Conservation (phyloP, 2,329 filamentous ascomycete species). For the Myriangium duriaei region DNA sequence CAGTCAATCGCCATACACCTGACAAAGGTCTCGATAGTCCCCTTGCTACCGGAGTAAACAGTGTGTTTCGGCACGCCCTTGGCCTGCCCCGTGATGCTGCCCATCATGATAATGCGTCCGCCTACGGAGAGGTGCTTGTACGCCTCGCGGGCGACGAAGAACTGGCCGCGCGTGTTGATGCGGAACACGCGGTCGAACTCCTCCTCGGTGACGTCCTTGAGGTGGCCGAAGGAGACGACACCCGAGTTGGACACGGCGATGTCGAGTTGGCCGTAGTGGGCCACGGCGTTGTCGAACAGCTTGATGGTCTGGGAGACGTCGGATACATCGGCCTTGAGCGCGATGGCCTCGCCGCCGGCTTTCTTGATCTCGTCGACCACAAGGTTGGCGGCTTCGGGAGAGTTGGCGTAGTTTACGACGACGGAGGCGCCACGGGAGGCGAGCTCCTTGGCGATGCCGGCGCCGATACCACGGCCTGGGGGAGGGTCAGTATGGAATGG, state of each 20-base stretch:
- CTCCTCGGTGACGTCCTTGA: constrained; percentile 42
- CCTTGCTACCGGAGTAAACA: constrained; percentile 42
- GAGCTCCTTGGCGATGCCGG: constrained; percentile 54
- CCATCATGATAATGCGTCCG: constrained; percentile 43
- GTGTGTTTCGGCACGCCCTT: constrained; percentile 44
- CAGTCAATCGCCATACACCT: constrained; percentile 43
- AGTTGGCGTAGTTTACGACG: constrained; percentile 57
- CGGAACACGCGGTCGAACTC: constrained; percentile 47
- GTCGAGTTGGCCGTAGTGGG: constrained; percentile 53
- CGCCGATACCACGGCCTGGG: constrained; percentile 51
- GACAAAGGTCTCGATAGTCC: constrained; percentile 42
- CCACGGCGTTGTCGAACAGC: constrained; percentile 51
- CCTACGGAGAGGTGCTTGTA: constrained; percentile 41
- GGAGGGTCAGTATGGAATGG: no score
- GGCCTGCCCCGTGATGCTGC: constrained; percentile 44
- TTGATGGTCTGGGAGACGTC: constrained; percentile 49
- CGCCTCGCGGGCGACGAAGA: constrained; percentile 48
- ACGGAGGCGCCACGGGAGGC: constrained; percentile 53
- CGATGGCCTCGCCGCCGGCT: constrained; percentile 47
- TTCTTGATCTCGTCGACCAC: constrained; percentile 55
- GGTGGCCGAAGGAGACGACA: constrained; percentile 41
- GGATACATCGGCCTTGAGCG: constrained; percentile 56
- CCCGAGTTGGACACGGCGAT: constrained; percentile 60
- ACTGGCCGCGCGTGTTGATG: constrained; percentile 51
- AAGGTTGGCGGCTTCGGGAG: constrained; percentile 49